Evolutionary conservation across 2,329 filamentous ascomycete genomes (phyloP).

Genomic region (Ceratocystis ficicola): DNA sequence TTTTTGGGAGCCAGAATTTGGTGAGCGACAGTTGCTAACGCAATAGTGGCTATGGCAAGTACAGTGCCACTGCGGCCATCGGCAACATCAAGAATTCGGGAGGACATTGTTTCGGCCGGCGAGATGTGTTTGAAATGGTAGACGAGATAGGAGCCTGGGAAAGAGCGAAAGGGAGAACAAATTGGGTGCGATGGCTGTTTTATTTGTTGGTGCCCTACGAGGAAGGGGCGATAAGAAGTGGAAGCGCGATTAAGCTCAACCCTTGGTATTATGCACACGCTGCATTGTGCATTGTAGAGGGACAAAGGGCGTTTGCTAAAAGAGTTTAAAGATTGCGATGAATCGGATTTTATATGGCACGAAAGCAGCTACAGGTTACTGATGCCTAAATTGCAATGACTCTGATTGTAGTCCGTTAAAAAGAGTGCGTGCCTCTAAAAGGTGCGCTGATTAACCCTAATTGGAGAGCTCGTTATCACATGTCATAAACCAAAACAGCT

Average conservation of each 20-base stretch:
- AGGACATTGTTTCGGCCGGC: slow-evolving; percentile 9
- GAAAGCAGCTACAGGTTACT: too few species aligned
- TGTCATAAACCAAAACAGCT: background rate
- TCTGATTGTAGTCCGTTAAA: too few species aligned
- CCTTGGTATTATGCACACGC: background rate
- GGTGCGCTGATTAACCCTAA: background rate
- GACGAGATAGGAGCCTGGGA: background rate
- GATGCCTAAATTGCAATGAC: too few species aligned
- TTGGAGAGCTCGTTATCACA: background rate
- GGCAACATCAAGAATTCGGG: slow-evolving; percentile 13
- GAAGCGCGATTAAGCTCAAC: background rate
- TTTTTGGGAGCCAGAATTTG: slow-evolving; percentile 33
- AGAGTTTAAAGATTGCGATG: too few species aligned
- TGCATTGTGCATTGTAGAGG: too few species aligned
- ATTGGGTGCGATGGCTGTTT: background rate
- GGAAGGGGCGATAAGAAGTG: background rate
- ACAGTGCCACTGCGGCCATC: slow-evolving; percentile 26
- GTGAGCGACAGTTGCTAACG: slow-evolving; percentile 30
- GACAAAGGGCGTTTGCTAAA: too few species aligned
- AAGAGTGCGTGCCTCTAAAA: background rate
- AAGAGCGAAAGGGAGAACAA: background rate
- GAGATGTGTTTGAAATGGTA: background rate
- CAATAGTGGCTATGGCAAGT: slow-evolving; percentile 34
- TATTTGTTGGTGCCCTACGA: background rate
- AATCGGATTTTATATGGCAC: too few species aligned